Evolutionary conservation across 2,329 filamentous ascomycete genomes (phyloP), one percentile per base, ranked within the genome.

Genomic region (Cytospora paraplurivora): DNA sequence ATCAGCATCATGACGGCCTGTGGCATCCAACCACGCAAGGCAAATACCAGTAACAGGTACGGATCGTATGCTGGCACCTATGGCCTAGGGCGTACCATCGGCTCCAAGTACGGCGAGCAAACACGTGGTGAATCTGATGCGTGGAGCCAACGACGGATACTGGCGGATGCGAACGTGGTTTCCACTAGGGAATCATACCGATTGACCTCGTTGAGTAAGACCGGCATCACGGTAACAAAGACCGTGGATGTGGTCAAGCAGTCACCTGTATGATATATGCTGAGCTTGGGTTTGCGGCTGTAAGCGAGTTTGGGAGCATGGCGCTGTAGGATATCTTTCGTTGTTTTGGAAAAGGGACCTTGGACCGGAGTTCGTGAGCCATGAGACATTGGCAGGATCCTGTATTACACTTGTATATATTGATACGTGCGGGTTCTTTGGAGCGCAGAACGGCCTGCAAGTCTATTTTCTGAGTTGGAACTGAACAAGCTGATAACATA

Each of bases 141-240:
- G n/a, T 66, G 64, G 64, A 64, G 61, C 13, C 64, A 66, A 41
- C 64, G 64, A 27, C 53, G 62, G 49, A 66, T 66, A 10, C 21
- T 64, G 49, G 54, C 50, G 17, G 60, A 57, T 37, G 51, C 56
- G 13, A 60, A 57, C 51, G 49, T 32, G 47, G 50, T 52, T 17
- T 51, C 50, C 53, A 63, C 38, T 7, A 61, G 44, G 61, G 57
- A 61, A 15, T 61, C 59, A 7, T 64, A 54, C 17, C 37, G 37
- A 2, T 37, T 66, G 57, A 57, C 61, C n/a, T 35, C 21, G 6
- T 33, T 66, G 37, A 57, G 54, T 50, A 66, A 66, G 49, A 49
- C 53, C 7, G 64, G 64, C 21, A 66, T 66, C 37, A 66, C 64
- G 8, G 64, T 66, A 12, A 66, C 64, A n/a, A 66, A 62, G 56